A percentile compares a stretch with the other conserved stretches of the same genome.
phyloP scores from a whole-genome alignment of 1,139 yeast genomes.

The Scheffersomyces illinoinensis region DNA sequence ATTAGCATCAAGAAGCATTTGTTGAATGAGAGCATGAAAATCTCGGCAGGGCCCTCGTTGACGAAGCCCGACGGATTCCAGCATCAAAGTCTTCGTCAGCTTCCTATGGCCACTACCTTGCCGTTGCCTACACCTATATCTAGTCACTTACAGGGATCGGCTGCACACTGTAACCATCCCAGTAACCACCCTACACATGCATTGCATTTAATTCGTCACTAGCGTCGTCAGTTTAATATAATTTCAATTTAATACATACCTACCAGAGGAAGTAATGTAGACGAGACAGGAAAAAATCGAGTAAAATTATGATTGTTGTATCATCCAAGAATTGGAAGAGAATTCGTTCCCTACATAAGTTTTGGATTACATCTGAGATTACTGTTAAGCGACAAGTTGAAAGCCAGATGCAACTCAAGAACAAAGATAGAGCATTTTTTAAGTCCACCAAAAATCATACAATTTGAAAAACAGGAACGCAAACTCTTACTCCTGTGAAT shows the following conservation, averaged over 20 bases:
- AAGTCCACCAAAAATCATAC: neutral
- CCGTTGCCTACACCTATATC: slow-evolving; percentile 18
- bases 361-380: neutral
- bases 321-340: no score
- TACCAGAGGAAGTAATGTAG: neutral
- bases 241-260: neutral
- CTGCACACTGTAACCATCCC: neutral
- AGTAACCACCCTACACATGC: slow-evolving; percentile 9
- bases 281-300: neutral
- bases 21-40: slow-evolving; percentile 16
- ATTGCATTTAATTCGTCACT: slow-evolving; percentile 19
- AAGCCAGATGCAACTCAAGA: neutral
- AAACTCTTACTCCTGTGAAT: neutral
- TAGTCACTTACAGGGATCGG: neutral
- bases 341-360: neutral
- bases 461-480: neutral
- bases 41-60: neutral
- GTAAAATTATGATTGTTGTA: neutral
- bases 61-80: neutral
- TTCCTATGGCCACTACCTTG: slow-evolving; percentile 8
- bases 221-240: slow-evolving; percentile 1
- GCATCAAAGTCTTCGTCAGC: slow-evolving; percentile 5
- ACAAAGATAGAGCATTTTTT: neutral
- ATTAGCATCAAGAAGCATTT: slow-evolving; percentile 37
- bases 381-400: neutral